Base-by-base conservation (phyloP, 2,329 filamentous ascomycete species). In the Microcyclospora pomicola region DNA sequence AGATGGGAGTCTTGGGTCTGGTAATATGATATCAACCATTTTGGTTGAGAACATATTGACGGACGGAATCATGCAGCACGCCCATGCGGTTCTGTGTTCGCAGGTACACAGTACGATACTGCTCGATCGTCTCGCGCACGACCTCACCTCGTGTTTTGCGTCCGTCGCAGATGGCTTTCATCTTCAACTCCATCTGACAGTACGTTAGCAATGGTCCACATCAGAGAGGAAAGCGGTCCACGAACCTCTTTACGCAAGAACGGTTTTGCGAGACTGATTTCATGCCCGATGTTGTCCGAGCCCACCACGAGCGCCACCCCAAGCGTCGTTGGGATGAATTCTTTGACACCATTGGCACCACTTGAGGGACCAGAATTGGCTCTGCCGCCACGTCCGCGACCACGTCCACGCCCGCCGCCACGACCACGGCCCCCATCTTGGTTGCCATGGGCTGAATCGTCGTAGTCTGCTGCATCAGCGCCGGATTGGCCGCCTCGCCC, bases 121-220 rank as follows among this genome's bases (percentile, higher is more conserved):
- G 84, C 43, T 79, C 73, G 39, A 98, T 67, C 56, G 82, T 94
- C 59, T 93, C 80, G 38, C 77, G 71, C 31, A 98, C 72, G 34
- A 98, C 83, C 14, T 75, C 72, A 38, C 73, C 71, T 52, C 76
- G 80, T 27, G 79, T 82, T 46, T 77, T 81, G 36, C 74, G 77
- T 16, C 91, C 91, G 42, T 88, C 86, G 61, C 91, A 96, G 40
- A 98, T 95, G 41, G 83, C 84, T 58, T 87, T 91, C 88, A 98
- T 95, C 58, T 86, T 84, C 44, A 85, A 65, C 62, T 98, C 91
- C 85, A 95, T 95, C 68, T 69, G 28, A 24, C 30, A 12, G 9
- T 27, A 16, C 31, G 33, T 46, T 34, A 42, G 38, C 35, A 31
- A n/a, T 19, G 35, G 15, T 14, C 15, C 7, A 13, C 13, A 11